Percentiles rank a stretch among this genome's conserved stretches.
phyloP scores from a whole-genome alignment of 306 rosid species.

The Trifolium dubium region DNA sequence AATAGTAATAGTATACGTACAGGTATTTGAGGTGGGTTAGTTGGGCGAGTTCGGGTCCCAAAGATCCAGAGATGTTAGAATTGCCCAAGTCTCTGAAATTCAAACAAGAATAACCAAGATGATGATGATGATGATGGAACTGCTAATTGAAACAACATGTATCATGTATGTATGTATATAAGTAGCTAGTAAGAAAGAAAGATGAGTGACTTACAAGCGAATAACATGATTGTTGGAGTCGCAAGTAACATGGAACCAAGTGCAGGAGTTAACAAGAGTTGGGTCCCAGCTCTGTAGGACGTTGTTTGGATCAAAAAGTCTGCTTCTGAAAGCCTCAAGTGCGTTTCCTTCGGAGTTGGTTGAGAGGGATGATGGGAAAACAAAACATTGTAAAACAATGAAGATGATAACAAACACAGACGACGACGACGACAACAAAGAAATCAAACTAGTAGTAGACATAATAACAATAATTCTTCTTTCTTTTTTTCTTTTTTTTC shows the following conservation, averaged over 20 bases:
- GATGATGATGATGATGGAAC: too few relatives aligned
- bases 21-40: constrained; percentile 80
- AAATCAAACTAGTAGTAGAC: neutral
- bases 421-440: neutral
- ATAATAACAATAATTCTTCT: too few relatives aligned
- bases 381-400: constrained; percentile 38
- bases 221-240: constrained; percentile 77
- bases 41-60: constrained; percentile 89
- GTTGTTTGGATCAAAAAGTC: constrained; percentile 75
- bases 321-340: constrained; percentile 79
- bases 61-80: constrained; percentile 82
- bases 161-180: too few relatives aligned
- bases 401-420: constrained; percentile 40
- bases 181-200: too few relatives aligned
- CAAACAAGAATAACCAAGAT: neutral
- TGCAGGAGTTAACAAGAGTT: constrained; percentile 95
- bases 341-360: constrained; percentile 73
- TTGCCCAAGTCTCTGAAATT: constrained; percentile 93
- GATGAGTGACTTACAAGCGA: constrained; percentile 66
- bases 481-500: too few relatives aligned
- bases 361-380: constrained; percentile 35
- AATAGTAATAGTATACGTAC: constrained; percentile 46
- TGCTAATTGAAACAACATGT: too few relatives aligned
- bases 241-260: constrained; percentile 96
- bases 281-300: constrained; percentile 99